These are phyloP conservation scores for Starmerella bombi DNA, from an alignment of 805 yeast genomes.

Conservation along the genomic window DNA sequence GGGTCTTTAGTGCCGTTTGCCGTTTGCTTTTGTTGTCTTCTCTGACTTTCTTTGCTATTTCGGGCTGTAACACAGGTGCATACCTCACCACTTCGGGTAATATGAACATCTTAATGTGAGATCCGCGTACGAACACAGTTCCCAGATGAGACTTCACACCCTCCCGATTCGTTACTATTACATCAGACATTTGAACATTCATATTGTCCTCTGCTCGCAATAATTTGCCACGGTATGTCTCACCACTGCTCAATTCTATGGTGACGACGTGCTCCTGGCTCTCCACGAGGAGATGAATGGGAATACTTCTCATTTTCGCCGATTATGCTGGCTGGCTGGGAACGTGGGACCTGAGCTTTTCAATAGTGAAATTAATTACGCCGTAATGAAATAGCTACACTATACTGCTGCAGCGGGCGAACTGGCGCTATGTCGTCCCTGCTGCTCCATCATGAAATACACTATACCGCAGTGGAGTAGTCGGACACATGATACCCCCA, in stretches of 20 bases:
- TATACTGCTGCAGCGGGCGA: too few relatives aligned
- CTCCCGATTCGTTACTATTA: conserved; percentile 60
- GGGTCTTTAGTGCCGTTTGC: neutral
- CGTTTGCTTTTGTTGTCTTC: neutral
- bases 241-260: conserved; percentile 73
- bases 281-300: conserved; percentile 75
- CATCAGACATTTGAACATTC: conserved; percentile 80
- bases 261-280: conserved; percentile 80
- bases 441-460: too few relatives aligned
- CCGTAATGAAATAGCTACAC: too few relatives aligned
- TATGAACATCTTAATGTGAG: conserved; percentile 68
- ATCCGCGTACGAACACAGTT: conserved; percentile 82
- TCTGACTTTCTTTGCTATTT: conserved; percentile 8
- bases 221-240: conserved; percentile 75
- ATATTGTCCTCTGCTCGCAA: conserved; percentile 79
- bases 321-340: too few relatives aligned
- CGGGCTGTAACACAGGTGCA: conserved; percentile 72
- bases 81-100: conserved; percentile 77
- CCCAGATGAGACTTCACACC: conserved; percentile 67
- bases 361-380: too few relatives aligned
- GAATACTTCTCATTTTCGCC: conserved; percentile 51
- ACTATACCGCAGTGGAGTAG: too few relatives aligned
- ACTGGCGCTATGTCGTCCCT: too few relatives aligned
- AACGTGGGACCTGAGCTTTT: too few relatives aligned
- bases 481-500: too few relatives aligned